Evolutionary conservation across 192 early-diverging fungal genomes (phyloP), one percentile per base, ranked within the genome.

Genomic region (Haplosporangium gracile): DNA sequence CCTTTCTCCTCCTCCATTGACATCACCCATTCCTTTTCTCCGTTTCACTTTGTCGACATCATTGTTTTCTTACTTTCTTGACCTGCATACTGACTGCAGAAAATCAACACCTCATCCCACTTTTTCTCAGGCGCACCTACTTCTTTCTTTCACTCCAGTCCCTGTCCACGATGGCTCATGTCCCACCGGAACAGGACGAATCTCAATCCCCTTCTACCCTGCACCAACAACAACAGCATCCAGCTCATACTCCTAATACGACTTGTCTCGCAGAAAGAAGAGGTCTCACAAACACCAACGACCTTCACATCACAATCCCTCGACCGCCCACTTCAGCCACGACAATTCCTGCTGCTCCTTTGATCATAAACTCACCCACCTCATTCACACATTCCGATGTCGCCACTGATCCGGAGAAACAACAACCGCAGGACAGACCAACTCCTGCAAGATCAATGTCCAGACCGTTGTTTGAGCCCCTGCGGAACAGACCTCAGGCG

Each of bases 391-490:
- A 15, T 10, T 65, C 60, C 4, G 29, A 32, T 32, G 60, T 11
- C 11, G 60, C 29, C 11, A 11, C 60, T 65, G 60, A 65, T 65
- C 60, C 49, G 16, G 49, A 65, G 49, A 40, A 9, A 26, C 71
- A 72, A 2, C 24, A 26, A 39, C 38, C 39, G 7, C 13, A 40
- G 42, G 71, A 45, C 20, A n/a, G 40, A 24, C 40, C n/a, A 3
- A 40, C 71, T 22, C 40, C 71, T 29, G 18, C 10, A 16, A 29
- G 71, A 26, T 72, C 71, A 29, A 18, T 43, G 40, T 72, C 71
- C 22, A 72, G 42, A 29, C 39, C 43, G 22, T n/a, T 72, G 26
- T 65, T 32, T 65, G 82, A 75, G 18, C 77, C 77, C 22, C 22
- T 78, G 38, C 75, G 38, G 36, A 70, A 16, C 20, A 40, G 72